Base-by-base conservation (phyloP, 2,329 filamentous ascomycete genomes). In the Myotisia sp. region DNA sequence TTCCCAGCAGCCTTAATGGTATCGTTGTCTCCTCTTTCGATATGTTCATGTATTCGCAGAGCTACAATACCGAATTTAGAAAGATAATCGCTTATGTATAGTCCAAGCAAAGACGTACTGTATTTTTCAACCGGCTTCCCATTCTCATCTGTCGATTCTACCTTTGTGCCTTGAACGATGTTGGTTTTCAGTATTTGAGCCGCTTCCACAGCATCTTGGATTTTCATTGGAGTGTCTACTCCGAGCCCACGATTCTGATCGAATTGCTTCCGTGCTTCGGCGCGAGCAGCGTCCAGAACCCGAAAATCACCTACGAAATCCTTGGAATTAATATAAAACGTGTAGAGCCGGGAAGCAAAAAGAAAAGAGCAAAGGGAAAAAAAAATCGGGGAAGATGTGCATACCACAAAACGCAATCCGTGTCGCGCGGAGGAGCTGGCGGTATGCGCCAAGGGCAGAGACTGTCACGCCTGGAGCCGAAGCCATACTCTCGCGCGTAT, bases 11-110 rank as follows among this genome's bases (percentile, higher is more conserved):
- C 67, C 59, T 86, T 92, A 49, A 94, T 74, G 21, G 78, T 82
- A 47, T 94, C 85, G 52, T 98, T 98, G 59, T 95, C 81, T 35
- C 90, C 85, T 44, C 83, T 70, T 58, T 98, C 87, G 19, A 79
- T 98, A 44, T 92, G 65, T 41, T 92, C 71, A 55, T 95, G 90
- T 59, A 98, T 94, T 33, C 78, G 71, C 37, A 95, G 62, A 53
- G 79, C 85, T 94, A 46, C 44, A 47, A 16, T 34, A 27, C 42
- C n/a, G n/a, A n/a, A n/a, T n/a, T n/a, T n/a, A n/a, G n/a, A n/a
- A n/a, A n/a, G n/a, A n/a, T n/a, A n/a, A n/a, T n/a, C 5, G 9
- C 14, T 8, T 3, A 3, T 8, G 22, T 8, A 24, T 12, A 14
- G 14, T 12, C 12, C 8, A 18, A 16, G 22, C 9, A 31, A 30